Evolutionary conservation across 345 rosid species (phyloP).

Genomic region (Turritis glabra): DNA sequence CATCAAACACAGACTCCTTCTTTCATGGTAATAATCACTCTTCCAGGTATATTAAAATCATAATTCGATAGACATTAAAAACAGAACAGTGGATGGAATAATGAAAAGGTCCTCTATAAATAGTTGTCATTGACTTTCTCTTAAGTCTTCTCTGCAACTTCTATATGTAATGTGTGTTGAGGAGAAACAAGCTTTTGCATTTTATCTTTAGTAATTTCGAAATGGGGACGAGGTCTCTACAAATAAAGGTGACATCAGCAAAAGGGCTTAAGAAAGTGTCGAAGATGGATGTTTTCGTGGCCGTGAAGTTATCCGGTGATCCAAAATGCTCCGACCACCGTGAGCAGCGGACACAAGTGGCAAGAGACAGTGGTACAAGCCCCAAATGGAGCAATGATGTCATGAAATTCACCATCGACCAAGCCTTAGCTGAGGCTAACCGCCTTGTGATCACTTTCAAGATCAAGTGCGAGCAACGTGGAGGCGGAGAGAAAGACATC

Average conservation of each 20-base stretch:
- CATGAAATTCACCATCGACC: slow-evolving; percentile 22
- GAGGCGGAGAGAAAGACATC: slow-evolving; percentile 28
- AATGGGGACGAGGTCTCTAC: slow-evolving; percentile 28
- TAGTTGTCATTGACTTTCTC: slow-evolving; percentile 27
- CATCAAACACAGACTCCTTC: slow-evolving; percentile 11
- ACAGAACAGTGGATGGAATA: slow-evolving; percentile 13
- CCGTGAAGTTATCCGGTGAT: slow-evolving; percentile 35
- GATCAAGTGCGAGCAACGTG: slow-evolving; percentile 30
- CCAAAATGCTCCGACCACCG: slow-evolving; percentile 26
- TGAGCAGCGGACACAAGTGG: slow-evolving; percentile 37
- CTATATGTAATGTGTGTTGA: slow-evolving; percentile 21
- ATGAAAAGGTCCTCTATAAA: background rate
- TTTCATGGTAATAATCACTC: slow-evolving; percentile 23
- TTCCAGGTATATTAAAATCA: background rate
- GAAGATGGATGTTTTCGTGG: slow-evolving; percentile 30
- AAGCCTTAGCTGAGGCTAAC: slow-evolving; percentile 36
- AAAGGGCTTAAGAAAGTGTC: slow-evolving; percentile 27
- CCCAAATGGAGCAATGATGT: slow-evolving; percentile 25
- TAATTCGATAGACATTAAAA: background rate
- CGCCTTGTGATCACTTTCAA: slow-evolving; percentile 39
- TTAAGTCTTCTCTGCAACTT: slow-evolving; percentile 26
- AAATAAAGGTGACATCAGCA: slow-evolving; percentile 25
- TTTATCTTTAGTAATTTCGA: background rate
- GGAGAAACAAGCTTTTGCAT: slow-evolving; percentile 7
- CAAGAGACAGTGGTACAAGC: slow-evolving; percentile 23